Evolutionary conservation across 257 asterid species (phyloP).

Genomic region (Solanum clarkiae): DNA sequence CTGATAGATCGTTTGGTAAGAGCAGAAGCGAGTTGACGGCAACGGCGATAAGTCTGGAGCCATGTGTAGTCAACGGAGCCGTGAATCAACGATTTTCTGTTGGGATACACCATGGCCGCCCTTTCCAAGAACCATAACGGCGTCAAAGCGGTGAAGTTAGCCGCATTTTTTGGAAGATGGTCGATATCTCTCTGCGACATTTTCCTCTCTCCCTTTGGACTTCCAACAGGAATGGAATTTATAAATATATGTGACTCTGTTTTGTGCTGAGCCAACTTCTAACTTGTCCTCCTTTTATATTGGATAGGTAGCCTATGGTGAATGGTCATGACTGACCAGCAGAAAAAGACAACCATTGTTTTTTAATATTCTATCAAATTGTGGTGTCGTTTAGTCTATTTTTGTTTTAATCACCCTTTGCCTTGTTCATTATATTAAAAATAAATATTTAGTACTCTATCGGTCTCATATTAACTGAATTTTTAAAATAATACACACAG

Average conservation of each 20-base stretch:
- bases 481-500: no score
- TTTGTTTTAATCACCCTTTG: no score
- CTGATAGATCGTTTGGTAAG: constrained; percentile 47
- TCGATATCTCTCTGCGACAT: constrained; percentile 63
- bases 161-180: constrained; percentile 73
- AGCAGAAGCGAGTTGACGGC: constrained; percentile 91
- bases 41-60: constrained; percentile 83
- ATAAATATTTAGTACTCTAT: no score
- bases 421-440: no score
- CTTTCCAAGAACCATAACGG: constrained; percentile 77
- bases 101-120: constrained; percentile 71
- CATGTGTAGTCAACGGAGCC: constrained; percentile 63
- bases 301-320: background rate
- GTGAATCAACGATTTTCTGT: constrained; percentile 58
- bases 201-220: constrained; percentile 5
- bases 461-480: no score
- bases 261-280: background rate
- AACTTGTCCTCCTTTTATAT: background rate
- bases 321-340: background rate
- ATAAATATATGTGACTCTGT: background rate
- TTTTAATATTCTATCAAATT: no score
- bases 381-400: no score
- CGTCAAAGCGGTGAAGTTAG: constrained; percentile 69
- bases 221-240: background rate
- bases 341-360: background rate